phyloP scores from a whole-genome alignment of 139 green algal genomes.

The Closterium sp. region DNA sequence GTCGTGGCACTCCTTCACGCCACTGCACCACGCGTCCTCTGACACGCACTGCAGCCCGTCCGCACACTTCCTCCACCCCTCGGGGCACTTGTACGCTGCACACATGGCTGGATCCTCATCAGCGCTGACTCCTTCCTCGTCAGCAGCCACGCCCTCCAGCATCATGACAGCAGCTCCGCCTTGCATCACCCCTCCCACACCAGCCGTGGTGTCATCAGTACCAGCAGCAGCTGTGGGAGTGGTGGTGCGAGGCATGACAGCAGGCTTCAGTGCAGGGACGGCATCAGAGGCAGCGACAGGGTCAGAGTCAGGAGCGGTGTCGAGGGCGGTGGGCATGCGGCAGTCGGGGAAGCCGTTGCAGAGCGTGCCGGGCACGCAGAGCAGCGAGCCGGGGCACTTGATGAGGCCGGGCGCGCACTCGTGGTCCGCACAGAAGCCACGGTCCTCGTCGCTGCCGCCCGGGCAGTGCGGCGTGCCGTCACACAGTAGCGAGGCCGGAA shows the following conservation, averaged over 20 bases:
- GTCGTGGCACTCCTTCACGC: conserved; percentile 18
- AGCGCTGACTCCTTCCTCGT: background rate
- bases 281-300: background rate
- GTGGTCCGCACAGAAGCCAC: conserved; percentile 9
- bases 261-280: background rate
- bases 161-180: background rate
- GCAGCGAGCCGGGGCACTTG: background rate
- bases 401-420: background rate
- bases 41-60: background rate
- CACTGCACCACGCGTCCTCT: background rate
- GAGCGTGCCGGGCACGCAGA: background rate
- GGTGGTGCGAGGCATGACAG: background rate
- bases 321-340: no score
- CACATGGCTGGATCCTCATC: conserved; percentile 16
- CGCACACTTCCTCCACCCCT: conserved; percentile 13
- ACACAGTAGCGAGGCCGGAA: background rate
- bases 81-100: background rate
- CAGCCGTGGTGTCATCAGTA: no score
- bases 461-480: conserved; percentile 20
- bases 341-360: conserved; percentile 6
- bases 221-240: no score
- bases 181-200: background rate
- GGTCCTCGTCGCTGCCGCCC: conserved; percentile 11
- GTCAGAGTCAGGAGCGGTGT: background rate
- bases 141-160: background rate